Evolutionary conservation across 2,329 filamentous ascomycete species (phyloP).

Genomic region (Coniochaeta hoffmannii): DNA sequence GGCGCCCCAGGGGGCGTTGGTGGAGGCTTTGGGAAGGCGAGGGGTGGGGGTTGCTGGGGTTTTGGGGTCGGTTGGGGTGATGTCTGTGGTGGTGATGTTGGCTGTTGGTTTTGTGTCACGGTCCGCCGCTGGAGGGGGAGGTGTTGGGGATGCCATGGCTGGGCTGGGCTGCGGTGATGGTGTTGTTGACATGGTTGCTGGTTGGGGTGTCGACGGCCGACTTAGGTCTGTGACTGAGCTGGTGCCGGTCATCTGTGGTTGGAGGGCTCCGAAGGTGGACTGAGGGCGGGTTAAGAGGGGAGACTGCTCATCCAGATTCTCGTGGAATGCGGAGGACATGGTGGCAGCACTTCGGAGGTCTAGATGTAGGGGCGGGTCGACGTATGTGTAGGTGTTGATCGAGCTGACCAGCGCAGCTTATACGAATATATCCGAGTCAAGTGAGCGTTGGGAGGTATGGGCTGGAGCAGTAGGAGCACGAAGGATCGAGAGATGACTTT

Average conservation of each 20-base stretch:
- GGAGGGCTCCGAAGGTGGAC: neutral
- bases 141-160: neutral
- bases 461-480: neutral
- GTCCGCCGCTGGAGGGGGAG: neutral
- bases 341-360: neutral
- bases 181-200: neutral
- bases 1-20: slow-evolving; percentile 25
- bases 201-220: neutral
- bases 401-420: neutral
- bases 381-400: neutral
- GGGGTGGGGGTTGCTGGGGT: neutral
- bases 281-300: slow-evolving; percentile 6
- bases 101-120: neutral
- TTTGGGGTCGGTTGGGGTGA: neutral
- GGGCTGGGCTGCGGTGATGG: neutral
- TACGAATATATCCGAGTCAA: neutral
- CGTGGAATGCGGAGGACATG: neutral
- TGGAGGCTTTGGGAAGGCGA: slow-evolving; percentile 17
- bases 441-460: neutral
- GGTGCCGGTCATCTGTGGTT: neutral
- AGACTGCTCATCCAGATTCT: slow-evolving; percentile 6
- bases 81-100: neutral
- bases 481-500: neutral
- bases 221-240: neutral
- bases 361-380: neutral